Evolutionary conservation across 2,329 filamentous ascomycete genomes (phyloP), one percentile per base, ranked within the genome.

Genomic region (Colletotrichum lindemuthianum): DNA sequence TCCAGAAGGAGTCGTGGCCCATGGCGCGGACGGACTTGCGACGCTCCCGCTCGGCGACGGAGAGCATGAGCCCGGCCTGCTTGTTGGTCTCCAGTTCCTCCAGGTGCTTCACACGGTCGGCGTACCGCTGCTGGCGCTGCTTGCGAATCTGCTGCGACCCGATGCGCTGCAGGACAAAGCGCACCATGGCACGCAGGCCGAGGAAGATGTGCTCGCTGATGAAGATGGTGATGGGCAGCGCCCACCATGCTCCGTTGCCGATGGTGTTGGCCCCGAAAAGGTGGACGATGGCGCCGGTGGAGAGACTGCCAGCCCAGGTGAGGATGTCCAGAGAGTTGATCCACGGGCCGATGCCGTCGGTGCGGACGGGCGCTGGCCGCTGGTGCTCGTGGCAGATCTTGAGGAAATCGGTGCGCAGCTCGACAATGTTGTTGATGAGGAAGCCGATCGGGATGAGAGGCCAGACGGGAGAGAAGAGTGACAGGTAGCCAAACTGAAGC

Each of bases 311-410:
- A 36, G 92, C 76, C 90, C 90, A 92, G 2, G 88, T 86, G 11
- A 93, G 79, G 66, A 92, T 88, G 51, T 86, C 85, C 11, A 93
- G 80, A 0, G 86, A 88, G 66, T 89, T 83, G 13, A 92, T 82
- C 85, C 89, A 93, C 0, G 91, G 90, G 0, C 91, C 91, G 67
- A 93, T 92, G 4, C 88, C 90, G 71, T 92, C 91, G 1, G 89
- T 84, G 6, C 91, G 87, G 68, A 85, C 84, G 0, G 91, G 91
- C 0, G 84, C 86, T 0, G 91, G 91, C 1, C 91, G 86, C 67
- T 89, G 88, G 79, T 90, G 90, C 72, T 93, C 90, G 32, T 88
- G 81, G 67, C 88, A 91, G 59, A 93, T 90, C 72, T 93, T 93
- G 76, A 91, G 85, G 49, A 92, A 91, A 70, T 93, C 91, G 3